These are phyloP conservation scores for Diaporthe helianthi DNA, from an alignment of 2,329 filamentous ascomycete genomes.

Conservation along the genomic window DNA sequence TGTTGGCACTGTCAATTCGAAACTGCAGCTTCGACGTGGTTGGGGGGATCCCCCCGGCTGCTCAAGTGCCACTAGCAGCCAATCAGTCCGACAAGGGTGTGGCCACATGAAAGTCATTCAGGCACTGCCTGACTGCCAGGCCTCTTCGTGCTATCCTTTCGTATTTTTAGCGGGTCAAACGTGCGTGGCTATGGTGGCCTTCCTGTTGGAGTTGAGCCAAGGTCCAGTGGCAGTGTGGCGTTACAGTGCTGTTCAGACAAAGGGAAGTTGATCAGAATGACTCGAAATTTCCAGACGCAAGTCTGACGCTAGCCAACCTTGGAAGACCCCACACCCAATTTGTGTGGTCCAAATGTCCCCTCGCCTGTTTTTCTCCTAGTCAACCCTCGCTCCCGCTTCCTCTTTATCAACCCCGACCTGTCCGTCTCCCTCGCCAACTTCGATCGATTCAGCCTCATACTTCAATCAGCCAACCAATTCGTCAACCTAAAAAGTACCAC, in stretches of 20 bases:
- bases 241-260: background rate
- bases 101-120: constrained; percentile 10
- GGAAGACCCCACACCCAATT: constrained; percentile 3
- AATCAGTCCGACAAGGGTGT: constrained; percentile 5
- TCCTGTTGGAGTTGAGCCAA: background rate
- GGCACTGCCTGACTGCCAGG: background rate
- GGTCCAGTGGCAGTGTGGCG: background rate
- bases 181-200: background rate
- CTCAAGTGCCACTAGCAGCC: no score
- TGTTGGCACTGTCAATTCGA: constrained; percentile 5
- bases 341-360: constrained; percentile 11
- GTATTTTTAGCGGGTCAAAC: constrained; percentile 12
- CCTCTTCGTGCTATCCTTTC: background rate
- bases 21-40: constrained; percentile 5
- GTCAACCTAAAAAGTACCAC: background rate
- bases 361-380: constrained; percentile 1
- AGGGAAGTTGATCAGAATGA: constrained; percentile 9
- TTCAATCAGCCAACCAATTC: constrained; percentile 6
- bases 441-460: constrained; percentile 18
- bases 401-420: constrained; percentile 18
- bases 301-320: constrained; percentile 24
- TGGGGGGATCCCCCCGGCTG: background rate
- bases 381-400: background rate
- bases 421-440: constrained; percentile 19
- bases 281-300: constrained; percentile 26